These are phyloP conservation scores for Blastocystis sp. DNA, from an alignment of 352 stramenopile species.

Conservation along the genomic window DNA sequence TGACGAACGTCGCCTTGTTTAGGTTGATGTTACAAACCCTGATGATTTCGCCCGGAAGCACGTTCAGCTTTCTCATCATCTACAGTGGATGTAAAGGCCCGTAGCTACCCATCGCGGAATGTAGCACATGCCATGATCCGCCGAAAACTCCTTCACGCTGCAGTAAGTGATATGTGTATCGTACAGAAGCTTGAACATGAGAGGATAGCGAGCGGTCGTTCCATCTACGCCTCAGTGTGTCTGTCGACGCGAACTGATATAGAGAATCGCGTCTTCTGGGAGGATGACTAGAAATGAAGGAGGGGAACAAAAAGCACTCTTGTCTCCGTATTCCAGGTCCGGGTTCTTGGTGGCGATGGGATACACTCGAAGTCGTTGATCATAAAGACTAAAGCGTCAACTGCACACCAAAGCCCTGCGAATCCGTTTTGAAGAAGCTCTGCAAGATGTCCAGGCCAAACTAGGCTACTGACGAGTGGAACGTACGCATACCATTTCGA, in stretches of 20 bases:
- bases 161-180: constrained; percentile 26
- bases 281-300: constrained; percentile 18
- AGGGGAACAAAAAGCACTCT: constrained; percentile 5
- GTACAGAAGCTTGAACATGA: constrained; percentile 25
- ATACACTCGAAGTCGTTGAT: constrained; percentile 4
- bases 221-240: constrained; percentile 24
- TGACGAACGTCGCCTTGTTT: constrained; percentile 44
- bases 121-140: neutral
- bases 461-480: neutral
- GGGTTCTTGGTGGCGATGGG: constrained; percentile 19
- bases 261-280: constrained; percentile 12
- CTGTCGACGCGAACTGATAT: constrained; percentile 1
- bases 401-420: neutral
- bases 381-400: constrained; percentile 32
- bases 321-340: constrained; percentile 53
- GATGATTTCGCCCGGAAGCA: constrained; percentile 13
- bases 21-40: constrained; percentile 29
- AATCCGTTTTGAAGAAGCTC: constrained; percentile 20
- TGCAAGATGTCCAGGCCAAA: constrained; percentile 55
- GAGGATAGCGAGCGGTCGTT: constrained; percentile 16
- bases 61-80: constrained; percentile 52
- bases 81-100: neutral
- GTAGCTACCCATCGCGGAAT: constrained; percentile 30
- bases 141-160: constrained; percentile 56
- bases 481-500: neutral